These are phyloP conservation scores for Orychophragmus violaceus DNA, from an alignment of 345 rosid genomes.

Conservation along the genomic window DNA sequence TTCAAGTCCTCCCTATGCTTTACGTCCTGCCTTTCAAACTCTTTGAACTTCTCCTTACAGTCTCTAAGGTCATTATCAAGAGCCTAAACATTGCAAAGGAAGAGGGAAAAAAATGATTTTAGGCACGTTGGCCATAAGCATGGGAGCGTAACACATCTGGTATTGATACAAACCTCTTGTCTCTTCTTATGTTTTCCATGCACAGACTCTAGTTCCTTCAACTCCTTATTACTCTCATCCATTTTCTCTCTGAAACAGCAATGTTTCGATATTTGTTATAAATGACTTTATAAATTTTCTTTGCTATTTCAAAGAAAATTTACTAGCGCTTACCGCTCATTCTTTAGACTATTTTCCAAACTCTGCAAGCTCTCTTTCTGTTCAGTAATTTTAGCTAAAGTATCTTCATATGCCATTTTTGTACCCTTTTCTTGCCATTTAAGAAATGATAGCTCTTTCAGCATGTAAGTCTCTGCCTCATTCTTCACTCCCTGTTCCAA, in stretches of 20 bases:
- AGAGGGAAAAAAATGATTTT: not conserved
- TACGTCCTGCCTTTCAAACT: slow-evolving; percentile 94
- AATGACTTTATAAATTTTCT: not conserved
- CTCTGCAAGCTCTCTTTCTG: slow-evolving; percentile 43
- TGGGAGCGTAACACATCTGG: slow-evolving; percentile 2
- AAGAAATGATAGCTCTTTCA: slow-evolving; percentile 71
- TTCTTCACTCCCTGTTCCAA: slow-evolving; percentile 70
- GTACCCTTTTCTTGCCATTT: slow-evolving; percentile 98
- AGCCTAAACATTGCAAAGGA: slow-evolving; percentile 44
- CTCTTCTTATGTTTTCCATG: slow-evolving; percentile 60
- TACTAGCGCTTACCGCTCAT: slow-evolving; percentile 46
- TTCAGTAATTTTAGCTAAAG: slow-evolving; percentile 49
- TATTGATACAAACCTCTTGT: slow-evolving; percentile 64
- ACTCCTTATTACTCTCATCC: slow-evolving; percentile 48
- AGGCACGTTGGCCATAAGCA: not conserved
- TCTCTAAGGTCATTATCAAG: slow-evolving; percentile 59
- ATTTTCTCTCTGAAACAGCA: slow-evolving; percentile 61
- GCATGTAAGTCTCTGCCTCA: slow-evolving; percentile 95
- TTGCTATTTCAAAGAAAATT: not conserved
- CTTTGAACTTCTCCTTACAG: slow-evolving; percentile 88
- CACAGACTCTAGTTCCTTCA: slow-evolving; percentile 74
- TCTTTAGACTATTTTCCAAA: slow-evolving; percentile 64
- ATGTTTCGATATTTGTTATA: not conserved
- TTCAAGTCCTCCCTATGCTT: slow-evolving; percentile 83
- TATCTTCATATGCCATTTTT: slow-evolving; percentile 70